Evolutionary conservation across 2,329 filamentous ascomycete species (phyloP).

Genomic region (Calonectria hongkongensis): DNA sequence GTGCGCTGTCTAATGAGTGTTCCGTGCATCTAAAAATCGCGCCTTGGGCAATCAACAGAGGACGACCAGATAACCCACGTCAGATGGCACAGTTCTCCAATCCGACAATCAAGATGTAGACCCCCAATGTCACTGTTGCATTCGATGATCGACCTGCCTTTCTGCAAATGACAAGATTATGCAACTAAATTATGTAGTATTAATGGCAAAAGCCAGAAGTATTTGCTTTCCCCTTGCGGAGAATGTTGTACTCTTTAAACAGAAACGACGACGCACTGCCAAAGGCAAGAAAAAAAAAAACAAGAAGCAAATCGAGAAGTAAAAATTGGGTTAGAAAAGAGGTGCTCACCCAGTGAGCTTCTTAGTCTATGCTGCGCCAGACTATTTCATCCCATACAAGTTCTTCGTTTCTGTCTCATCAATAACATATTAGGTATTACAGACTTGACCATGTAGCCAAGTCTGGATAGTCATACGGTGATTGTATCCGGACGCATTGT

Average conservation of each 20-base stretch:
- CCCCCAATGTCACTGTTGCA: not conserved
- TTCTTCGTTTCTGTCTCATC: not conserved
- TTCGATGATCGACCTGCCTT: no score
- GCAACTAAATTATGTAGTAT: constrained; percentile 6
- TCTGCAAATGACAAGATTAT: not conserved
- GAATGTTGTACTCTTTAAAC: not conserved
- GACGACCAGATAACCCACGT: not conserved
- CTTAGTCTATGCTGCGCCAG: not conserved
- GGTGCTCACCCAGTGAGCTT: not conserved
- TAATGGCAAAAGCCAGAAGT: not conserved
- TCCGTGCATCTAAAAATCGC: not conserved
- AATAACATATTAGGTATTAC: not conserved
- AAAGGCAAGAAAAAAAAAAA: not conserved
- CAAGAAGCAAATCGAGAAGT: not conserved
- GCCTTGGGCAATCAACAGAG: not conserved
- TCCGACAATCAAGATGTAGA: not conserved
- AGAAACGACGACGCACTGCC: not conserved
- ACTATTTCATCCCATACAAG: no score
- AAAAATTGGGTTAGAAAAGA: not conserved
- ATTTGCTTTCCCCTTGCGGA: not conserved
- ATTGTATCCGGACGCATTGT: not conserved
- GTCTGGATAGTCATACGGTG: no score
- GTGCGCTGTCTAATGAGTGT: not conserved
- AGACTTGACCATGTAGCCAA: not conserved
- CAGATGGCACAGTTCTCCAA: not conserved